A percentile compares a stretch with the other conserved stretches of the same genome.
phyloP scores from a whole-genome alignment of 352 stramenopile species.

The Aphanomyces astaci region DNA sequence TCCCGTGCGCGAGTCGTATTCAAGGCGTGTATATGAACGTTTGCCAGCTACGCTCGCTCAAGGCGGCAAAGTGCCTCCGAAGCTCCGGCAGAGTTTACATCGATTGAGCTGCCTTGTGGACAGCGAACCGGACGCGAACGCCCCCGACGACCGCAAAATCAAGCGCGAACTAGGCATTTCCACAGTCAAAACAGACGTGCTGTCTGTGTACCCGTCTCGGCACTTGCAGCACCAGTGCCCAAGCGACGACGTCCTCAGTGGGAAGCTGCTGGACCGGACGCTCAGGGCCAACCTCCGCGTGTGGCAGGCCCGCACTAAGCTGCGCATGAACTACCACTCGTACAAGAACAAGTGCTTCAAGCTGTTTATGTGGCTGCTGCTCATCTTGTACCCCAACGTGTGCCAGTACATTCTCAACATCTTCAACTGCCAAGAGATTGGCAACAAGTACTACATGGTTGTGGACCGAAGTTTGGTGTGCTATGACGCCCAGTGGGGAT shows the following conservation, averaged over 20 bases:
- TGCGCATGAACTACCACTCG: slow-evolving; percentile 77
- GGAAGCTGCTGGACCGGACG: slow-evolving; percentile 48
- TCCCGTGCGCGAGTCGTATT: slow-evolving; percentile 40
- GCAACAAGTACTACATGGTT: slow-evolving; percentile 48
- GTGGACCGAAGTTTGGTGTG: slow-evolving; percentile 58
- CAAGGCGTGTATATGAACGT: neutral
- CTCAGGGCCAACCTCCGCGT: slow-evolving; percentile 65
- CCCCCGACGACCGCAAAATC: slow-evolving; percentile 33
- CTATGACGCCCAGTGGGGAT: slow-evolving; percentile 52
- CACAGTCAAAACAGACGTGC: slow-evolving; percentile 54
- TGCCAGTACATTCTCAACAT: slow-evolving; percentile 71
- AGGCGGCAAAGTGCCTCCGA: neutral
- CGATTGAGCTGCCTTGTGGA: neutral
- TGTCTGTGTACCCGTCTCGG: slow-evolving; percentile 50
- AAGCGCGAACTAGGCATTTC: slow-evolving; percentile 70
- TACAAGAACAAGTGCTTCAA: slow-evolving; percentile 77
- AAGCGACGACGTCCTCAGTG: slow-evolving; percentile 35
- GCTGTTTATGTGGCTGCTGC: slow-evolving; percentile 64
- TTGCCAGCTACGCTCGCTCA: neutral
- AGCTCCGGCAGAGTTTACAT: neutral
- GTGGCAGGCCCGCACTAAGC: slow-evolving; percentile 66
- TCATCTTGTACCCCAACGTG: slow-evolving; percentile 68
- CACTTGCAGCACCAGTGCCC: slow-evolving; percentile 39
- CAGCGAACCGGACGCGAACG: neutral
- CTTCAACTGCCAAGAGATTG: slow-evolving; percentile 76